Base-by-base conservation (phyloP, 768 basidiomycete genomes). In the Russula olivacea region DNA sequence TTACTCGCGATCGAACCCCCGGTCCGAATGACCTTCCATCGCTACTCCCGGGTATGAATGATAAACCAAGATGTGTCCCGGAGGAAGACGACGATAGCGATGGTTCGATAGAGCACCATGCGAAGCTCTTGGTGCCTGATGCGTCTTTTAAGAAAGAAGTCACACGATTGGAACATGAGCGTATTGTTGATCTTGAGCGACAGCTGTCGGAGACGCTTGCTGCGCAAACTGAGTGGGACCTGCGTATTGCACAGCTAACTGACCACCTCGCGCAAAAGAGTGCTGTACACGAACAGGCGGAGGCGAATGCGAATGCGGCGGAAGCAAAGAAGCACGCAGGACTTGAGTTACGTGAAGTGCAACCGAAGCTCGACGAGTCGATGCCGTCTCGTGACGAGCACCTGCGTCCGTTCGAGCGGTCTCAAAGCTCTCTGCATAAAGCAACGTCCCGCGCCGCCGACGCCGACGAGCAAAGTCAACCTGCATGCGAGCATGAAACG, bases 101-200 rank as follows among this genome's bases (percentile, higher is more conserved):
- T n/a, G 75, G 71, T 12, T 76, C 77, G 23, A 67, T 72, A 3
- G 86, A 86, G 53, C 96, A 94, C 72, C 91, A 94, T 54, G 91
- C 94, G 51, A 81, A 85, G 2, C 55, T 53, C 34, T 54, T 90
- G 15, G 15, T 1, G 14, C 38, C 91, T 55, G 96, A 98, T 72
- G 76, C 81, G 0, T 79, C 82, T 49, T 82, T 84, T 19, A 81
- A 86, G 11, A 70, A 75, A 8, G 94, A 95, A 40, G 69, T 84
- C 1, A 75, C 78, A 40, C 85, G 85, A 32, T 71, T 94, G 6
- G 94, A 96, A 66, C 84, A 86, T 10, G 88, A 92, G 55, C 90
- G 9, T 32, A 9, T 41, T 23, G 70, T 78, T 15, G 40, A 41
- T 3, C 40, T 41, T 8, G 40, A 41, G 40, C 14, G 40, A 25